Evolutionary conservation across 1,139 yeast species (phyloP), one percentile per base, ranked within the genome.

Genomic region (Lodderomyces theae): DNA sequence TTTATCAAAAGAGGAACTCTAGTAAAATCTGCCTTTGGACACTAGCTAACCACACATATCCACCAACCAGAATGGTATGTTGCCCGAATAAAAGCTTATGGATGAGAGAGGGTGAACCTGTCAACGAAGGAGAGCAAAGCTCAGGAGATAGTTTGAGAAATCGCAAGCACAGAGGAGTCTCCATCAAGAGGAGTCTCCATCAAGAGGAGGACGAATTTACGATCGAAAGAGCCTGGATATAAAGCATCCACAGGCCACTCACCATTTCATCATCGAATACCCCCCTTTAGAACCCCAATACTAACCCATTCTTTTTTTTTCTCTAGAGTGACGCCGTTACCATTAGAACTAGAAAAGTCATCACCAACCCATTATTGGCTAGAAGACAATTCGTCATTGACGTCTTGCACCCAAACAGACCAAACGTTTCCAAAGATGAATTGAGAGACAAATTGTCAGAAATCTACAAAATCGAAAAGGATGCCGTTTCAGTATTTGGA

Each of bases 361-460:
- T 92, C 77, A 79, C 97, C 78, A 94, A 94, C 95, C 97, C 98
- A 72, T 87, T 94, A 73, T 86, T 94, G 78, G 90, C 90, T 70
- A 92, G 99, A 85, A 90, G 96, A 81, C 99, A 94, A 81, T 92
- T 94, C 75, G 98, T 94, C 78, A 82, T 94, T 70, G 99, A 94
- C 79, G 96, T 94, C 66, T 82, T 90, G 72, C 99, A 94, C 86
- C 98, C 98, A 80, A 88, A 88, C 92, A 86, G 90, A 78, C 94
- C 98, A 64, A 92, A 92, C 79, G 96, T 92, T 71, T 84, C 98
- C 72, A 92, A 92, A 88, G 97, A 90, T 71, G 98, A 94, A 77
- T 85, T 94, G 77, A 89, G 98, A 74, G 97, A 89, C 77, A 90
- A 84, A 77, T 83, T 94, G 67, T 89, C 98, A 67, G 83, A 86